These are phyloP conservation scores for Canavalia ensiformis DNA, from an alignment of 306 rosid species.

Conservation along the genomic window DNA sequence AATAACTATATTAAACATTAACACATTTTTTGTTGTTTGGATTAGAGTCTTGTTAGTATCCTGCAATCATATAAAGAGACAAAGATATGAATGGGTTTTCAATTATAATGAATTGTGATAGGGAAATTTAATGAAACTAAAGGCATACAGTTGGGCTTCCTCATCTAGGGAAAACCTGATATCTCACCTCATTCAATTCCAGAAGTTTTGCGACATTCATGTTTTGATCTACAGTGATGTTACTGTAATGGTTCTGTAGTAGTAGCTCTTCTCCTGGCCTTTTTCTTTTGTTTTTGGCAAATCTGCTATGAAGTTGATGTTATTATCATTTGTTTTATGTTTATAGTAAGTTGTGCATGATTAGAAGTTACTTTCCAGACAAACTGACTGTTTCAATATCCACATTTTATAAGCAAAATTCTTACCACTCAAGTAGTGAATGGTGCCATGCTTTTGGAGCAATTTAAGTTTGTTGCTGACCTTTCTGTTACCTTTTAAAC, in stretches of 20 bases:
- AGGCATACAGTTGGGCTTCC: background rate
- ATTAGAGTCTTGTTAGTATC: background rate
- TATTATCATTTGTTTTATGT: constrained; percentile 14
- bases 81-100: background rate
- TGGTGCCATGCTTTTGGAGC: constrained; percentile 13
- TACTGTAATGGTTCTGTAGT: background rate
- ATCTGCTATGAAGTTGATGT: constrained; percentile 21
- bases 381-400: constrained; percentile 7
- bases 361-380: constrained; percentile 23
- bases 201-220: background rate
- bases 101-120: constrained; percentile 14
- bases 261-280: background rate
- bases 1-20: constrained; percentile 6
- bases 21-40: background rate
- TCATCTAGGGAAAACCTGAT: background rate
- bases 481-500: constrained; percentile 34
- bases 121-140: background rate
- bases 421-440: constrained; percentile 24
- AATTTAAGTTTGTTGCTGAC: constrained; percentile 45
- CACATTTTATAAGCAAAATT: constrained; percentile 16
- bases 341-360: constrained; percentile 6
- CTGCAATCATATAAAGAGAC: background rate
- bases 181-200: constrained; percentile 15
- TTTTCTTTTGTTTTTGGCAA: background rate
- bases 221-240: constrained; percentile 1